Percentiles rank a stretch among this genome's conserved stretches.
Conservation (phyloP, 352 stramenopile species). For the Phytophthora constricta region DNA sequence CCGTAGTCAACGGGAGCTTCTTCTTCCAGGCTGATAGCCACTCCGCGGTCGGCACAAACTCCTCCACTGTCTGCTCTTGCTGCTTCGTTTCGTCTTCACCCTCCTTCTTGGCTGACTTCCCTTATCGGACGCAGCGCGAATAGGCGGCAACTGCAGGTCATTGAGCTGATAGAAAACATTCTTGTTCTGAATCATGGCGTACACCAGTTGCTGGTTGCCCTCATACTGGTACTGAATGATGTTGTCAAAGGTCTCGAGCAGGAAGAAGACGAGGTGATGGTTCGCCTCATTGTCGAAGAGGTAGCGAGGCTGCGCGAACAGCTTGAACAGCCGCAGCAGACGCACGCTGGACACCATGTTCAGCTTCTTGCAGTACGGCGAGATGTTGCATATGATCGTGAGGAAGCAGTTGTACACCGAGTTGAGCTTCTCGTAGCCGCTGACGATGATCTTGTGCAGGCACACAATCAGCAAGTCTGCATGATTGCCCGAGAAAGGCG, state of each 20-base stretch:
- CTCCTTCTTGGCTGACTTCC: conserved; percentile 22
- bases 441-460: conserved; percentile 98
- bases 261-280: conserved; percentile 94
- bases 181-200: conserved; percentile 98
- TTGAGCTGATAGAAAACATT: conserved; percentile 94
- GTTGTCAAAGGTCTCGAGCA: conserved; percentile 99
- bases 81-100: conserved; percentile 20
- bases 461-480: conserved; percentile 97
- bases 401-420: conserved; percentile 99
- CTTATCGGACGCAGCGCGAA: conserved; percentile 55
- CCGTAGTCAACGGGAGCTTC: conserved; percentile 95
- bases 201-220: conserved; percentile 98
- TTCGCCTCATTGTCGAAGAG: conserved; percentile 97
- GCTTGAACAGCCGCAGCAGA: conserved; percentile 97
- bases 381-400: conserved; percentile 99
- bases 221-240: conserved; percentile 99
- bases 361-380: conserved; percentile 97
- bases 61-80: conserved; percentile 35
- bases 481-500: conserved; percentile 96
- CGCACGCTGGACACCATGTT: conserved; percentile 96
- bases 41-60: conserved; percentile 91
- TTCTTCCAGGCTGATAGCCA: conserved; percentile 96
- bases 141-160: conserved; percentile 88
- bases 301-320: conserved; percentile 94
- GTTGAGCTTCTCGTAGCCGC: conserved; percentile 96